Conservation (phyloP, 2,329 filamentous ascomycete genomes). For the Berkeleyomyces rouxiae region DNA sequence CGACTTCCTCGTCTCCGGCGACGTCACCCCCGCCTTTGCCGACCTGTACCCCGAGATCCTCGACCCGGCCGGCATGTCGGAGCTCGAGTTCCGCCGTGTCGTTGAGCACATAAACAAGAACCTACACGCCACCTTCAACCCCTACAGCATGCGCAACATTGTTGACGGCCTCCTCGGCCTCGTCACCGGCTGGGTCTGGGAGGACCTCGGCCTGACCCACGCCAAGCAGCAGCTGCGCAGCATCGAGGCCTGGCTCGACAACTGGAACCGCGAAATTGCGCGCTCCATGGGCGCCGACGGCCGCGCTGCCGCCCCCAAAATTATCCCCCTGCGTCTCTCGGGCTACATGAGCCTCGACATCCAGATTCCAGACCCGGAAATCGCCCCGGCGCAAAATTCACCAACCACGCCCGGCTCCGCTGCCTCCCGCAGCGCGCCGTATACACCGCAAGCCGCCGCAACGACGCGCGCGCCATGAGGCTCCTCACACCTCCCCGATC, state of each 20-base stretch:
- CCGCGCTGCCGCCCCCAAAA: conserved; percentile 41
- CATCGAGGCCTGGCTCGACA: conserved; percentile 68
- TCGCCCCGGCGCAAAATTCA: conserved; percentile 37
- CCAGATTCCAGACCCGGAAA: conserved; percentile 63
- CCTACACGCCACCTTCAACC: conserved; percentile 62
- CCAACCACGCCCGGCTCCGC: conserved; percentile 23
- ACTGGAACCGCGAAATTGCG: conserved; percentile 66
- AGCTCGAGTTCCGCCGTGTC: conserved; percentile 71
- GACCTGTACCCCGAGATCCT: conserved; percentile 94
- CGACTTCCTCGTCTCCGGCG: conserved; percentile 81
- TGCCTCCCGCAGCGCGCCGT: not conserved
- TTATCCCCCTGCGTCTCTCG: conserved; percentile 64
- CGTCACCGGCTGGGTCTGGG: conserved; percentile 86
- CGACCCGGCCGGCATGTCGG: conserved; percentile 63
- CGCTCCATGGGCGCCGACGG: conserved; percentile 36
- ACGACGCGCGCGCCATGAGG: not conserved
- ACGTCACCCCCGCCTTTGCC: conserved; percentile 81
- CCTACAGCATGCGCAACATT: conserved; percentile 59
- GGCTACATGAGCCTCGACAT: conserved; percentile 80
- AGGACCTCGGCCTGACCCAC: conserved; percentile 64
- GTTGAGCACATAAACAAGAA: conserved; percentile 70
- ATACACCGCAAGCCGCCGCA: not conserved
- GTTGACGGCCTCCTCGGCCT: conserved; percentile 65
- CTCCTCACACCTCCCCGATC: not conserved
- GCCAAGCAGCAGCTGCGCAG: conserved; percentile 54